Percentiles rank a stretch among this genome's conserved stretches.
Evolutionary conservation across 495 filamentous ascomycete species (phyloP).

Genomic region (Penicillium chermesinum): DNA sequence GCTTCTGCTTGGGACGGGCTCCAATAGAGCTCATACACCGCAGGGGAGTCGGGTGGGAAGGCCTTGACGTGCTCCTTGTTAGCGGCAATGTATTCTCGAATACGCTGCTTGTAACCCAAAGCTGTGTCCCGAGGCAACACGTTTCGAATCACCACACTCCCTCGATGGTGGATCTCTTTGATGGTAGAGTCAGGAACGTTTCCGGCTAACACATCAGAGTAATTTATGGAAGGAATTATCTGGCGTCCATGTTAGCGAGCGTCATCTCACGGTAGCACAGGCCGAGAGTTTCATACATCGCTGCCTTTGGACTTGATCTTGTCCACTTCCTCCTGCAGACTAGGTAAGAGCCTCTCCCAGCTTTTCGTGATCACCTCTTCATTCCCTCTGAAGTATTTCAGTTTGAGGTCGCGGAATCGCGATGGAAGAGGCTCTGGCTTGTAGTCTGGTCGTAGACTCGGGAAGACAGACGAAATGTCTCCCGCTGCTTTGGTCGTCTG

Average conservation of each 20-base stretch:
- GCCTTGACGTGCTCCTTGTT: constrained; percentile 48
- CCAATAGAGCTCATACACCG: constrained; percentile 91
- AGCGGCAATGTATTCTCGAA: constrained; percentile 54
- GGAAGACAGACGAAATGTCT: constrained; percentile 81
- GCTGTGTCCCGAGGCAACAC: constrained; percentile 58
- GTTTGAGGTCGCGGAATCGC: constrained; percentile 75
- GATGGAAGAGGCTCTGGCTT: constrained; percentile 58
- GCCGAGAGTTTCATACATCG: constrained; percentile 30
- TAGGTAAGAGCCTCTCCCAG: constrained; percentile 66
- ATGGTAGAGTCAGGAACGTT: constrained; percentile 40
- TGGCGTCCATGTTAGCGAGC: constrained; percentile 30
- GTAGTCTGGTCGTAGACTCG: constrained; percentile 64
- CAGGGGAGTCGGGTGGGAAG: constrained; percentile 57
- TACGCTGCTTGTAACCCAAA: constrained; percentile 40
- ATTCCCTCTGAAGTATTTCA: constrained; percentile 53
- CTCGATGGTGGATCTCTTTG: constrained; percentile 56
- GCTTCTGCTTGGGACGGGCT: constrained; percentile 69
- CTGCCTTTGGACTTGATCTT: constrained; percentile 46
- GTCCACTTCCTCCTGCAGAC: constrained; percentile 45
- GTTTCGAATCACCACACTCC: constrained; percentile 57
- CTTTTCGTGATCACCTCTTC: constrained; percentile 56
- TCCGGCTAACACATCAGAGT: constrained; percentile 44
- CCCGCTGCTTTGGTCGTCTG: constrained; percentile 50
- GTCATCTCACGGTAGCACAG: not conserved
- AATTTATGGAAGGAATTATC: constrained; percentile 59